A percentile compares a stretch with the other conserved stretches of the same genome.
Evolutionary conservation across 78 protist genomes (phyloP).

Genomic region (Isochrysis galbana): DNA sequence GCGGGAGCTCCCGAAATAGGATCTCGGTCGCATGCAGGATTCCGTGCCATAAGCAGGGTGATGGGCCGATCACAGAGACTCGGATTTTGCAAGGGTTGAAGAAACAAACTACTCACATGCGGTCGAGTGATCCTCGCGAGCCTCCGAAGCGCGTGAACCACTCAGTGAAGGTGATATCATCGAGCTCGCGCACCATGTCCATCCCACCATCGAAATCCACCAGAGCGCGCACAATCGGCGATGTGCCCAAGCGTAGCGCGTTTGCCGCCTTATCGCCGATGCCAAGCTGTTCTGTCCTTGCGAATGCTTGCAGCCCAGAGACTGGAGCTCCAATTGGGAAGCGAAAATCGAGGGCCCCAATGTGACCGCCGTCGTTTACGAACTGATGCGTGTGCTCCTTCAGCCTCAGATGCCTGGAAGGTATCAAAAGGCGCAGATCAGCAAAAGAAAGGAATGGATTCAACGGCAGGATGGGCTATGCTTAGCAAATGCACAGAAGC

Average conservation of each 20-base stretch:
- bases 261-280: constrained; percentile 35
- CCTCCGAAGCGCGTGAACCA: constrained; percentile 25
- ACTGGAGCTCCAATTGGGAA: constrained; percentile 38
- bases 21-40: too few relatives aligned
- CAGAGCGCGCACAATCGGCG: constrained; percentile 41
- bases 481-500: too few relatives aligned
- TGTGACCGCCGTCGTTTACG: constrained; percentile 33
- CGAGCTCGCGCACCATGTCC: constrained; percentile 45
- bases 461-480: too few relatives aligned
- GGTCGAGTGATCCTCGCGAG: constrained; percentile 22
- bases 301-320: constrained; percentile 36
- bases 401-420: constrained; percentile 16
- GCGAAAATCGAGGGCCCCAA: constrained; percentile 52
- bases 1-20: too few relatives aligned
- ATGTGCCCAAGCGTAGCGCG: constrained; percentile 40
- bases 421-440: too few relatives aligned
- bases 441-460: too few relatives aligned
- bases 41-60: too few relatives aligned
- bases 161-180: constrained; percentile 47
- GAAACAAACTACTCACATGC: too few relatives aligned
- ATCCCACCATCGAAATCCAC: constrained; percentile 46
- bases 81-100: too few relatives aligned
- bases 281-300: constrained; percentile 25
- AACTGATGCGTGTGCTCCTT: constrained; percentile 53
- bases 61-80: too few relatives aligned